A percentile compares a stretch with the other conserved stretches of the same genome.
These are phyloP conservation scores for Fusarium annulatum DNA, from an alignment of 2,329 filamentous ascomycete genomes.

Conservation along the genomic window DNA sequence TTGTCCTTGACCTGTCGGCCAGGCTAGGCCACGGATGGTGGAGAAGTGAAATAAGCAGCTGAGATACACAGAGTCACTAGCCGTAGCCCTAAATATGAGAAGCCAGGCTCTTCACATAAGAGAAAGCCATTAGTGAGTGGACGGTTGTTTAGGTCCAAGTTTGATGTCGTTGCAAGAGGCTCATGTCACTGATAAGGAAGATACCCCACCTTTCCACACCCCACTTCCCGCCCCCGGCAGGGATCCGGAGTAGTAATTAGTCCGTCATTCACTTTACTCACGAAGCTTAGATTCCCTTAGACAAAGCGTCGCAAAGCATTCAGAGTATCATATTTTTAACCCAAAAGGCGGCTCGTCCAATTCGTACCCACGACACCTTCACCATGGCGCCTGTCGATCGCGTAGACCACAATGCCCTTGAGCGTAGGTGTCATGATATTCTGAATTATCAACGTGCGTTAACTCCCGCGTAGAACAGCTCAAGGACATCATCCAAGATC, in stretches of 20 bases:
- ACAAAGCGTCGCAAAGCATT: not conserved
- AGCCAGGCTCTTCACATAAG: not conserved
- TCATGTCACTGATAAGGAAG: conserved; percentile 14
- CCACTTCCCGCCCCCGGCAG: conserved; percentile 21
- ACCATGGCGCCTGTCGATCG: conserved; percentile 57
- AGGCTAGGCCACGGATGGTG: not conserved
- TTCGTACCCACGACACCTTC: not conserved
- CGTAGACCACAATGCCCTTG: conserved; percentile 52
- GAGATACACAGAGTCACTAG: not conserved
- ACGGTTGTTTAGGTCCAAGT: not conserved
- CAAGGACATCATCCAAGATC: conserved; percentile 71
- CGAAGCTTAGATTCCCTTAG: not conserved
- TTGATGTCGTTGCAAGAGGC: not conserved
- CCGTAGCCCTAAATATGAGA: not conserved
- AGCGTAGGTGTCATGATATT: conserved; percentile 48
- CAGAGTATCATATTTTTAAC: conserved; percentile 9
- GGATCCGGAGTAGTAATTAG: conserved; percentile 28
- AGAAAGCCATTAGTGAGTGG: not conserved
- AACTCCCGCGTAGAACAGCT: conserved; percentile 60
- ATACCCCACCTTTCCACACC: conserved; percentile 9
- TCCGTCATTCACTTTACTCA: not conserved
- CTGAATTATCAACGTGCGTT: not conserved
- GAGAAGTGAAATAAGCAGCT: not conserved
- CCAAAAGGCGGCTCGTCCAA: not conserved
- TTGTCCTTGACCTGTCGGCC: not conserved